Evolutionary conservation across 2,329 filamentous ascomycete species (phyloP), one percentile per base, ranked within the genome.

Genomic region (Hypoxylon rubiginosum): DNA sequence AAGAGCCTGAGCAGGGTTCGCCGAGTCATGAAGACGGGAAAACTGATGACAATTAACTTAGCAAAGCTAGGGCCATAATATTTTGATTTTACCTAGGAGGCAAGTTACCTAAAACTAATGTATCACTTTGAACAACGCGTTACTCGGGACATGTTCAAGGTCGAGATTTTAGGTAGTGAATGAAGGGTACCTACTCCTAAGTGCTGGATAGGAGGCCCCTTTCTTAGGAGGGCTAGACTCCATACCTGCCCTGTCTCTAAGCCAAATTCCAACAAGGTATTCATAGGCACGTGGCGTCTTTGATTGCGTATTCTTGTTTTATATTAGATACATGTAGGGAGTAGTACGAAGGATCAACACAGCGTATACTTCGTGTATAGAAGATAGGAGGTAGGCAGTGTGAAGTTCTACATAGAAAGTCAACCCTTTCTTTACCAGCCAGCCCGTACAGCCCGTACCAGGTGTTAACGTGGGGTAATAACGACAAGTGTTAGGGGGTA

Each of bases 1-100:
- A 55, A 41, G 52, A 60, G 19, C 30, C 61, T 10, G 43, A 65
- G 39, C 58, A 58, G 17, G 32, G n/a, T 15, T 45, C 32, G 17
- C 34, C 55, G 28, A 50, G 21, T 34, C 43, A 39, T 39, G 53
- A 57, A 21, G 50, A 62, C 15, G 51, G 50, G 39, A 64, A 58
- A 26, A 11, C 36, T 3, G n/a, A 64, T 11, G 57, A 53, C 26
- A 17, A 49, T 36, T 36, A 6, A 13, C 34, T 28, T 3, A 28
- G 7, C 26, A 28, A 7, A 36, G 34, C 13, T 13, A 36, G 34
- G 13, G 11, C 34, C 11, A 45, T 41, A 41, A 8, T 41, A 41
- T 17, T 17, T 2, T 19, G 17, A 13, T 39, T 39, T 15, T 41
- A 41, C 3, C 10, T 8, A 36, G 26, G 3, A 7, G 7, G 13